phyloP scores from a whole-genome alignment of 108 stramenopile genomes.

The Pseudonitzschia multiseries region DNA sequence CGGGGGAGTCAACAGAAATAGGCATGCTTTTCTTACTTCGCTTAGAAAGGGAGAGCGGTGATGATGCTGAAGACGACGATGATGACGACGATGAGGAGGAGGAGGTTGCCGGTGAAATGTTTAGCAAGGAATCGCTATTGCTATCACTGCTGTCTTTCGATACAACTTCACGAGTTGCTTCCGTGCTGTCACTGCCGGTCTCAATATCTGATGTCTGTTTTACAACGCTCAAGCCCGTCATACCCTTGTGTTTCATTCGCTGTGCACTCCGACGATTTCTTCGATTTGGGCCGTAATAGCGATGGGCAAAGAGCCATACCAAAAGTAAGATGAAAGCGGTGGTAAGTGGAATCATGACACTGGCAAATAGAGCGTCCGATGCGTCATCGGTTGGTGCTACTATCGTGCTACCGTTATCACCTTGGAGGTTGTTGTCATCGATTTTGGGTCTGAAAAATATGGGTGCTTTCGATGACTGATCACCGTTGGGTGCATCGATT shows the following conservation, averaged over 20 bases:
- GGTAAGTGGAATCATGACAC: neutral
- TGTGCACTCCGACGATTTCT: neutral
- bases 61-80: neutral
- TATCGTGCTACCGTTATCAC: neutral
- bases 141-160: neutral
- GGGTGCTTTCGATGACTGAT: neutral
- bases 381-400: neutral
- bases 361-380: neutral
- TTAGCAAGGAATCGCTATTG: neutral
- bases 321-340: neutral
- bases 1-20: neutral
- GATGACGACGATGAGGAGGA: neutral
- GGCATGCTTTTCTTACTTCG: conserved; percentile 4
- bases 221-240: neutral
- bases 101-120: neutral
- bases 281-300: neutral
- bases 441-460: neutral
- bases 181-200: neutral
- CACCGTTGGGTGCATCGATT: neutral
- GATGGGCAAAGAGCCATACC: neutral
- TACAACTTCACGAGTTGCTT: neutral
- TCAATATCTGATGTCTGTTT: neutral
- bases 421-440: neutral
- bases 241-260: neutral
- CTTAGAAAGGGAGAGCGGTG: neutral